Evolutionary conservation across 768 basidiomycete genomes (phyloP).

Genomic region (Floccularia luteovirens): DNA sequence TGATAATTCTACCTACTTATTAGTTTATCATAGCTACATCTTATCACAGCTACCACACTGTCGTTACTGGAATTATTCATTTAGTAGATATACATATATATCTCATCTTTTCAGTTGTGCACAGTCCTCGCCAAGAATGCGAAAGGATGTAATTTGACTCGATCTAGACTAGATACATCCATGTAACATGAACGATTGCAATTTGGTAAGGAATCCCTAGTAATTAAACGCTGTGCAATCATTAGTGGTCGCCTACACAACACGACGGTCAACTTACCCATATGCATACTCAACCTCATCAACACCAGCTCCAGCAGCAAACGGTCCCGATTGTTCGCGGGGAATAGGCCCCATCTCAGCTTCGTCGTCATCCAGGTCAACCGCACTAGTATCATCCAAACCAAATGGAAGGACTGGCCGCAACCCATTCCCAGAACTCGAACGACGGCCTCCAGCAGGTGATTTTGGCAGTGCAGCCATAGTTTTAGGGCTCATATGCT

Average conservation of each 20-base stretch:
- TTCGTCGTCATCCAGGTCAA: constrained; percentile 66
- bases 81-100: too few species aligned
- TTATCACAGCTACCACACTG: too few species aligned
- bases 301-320: constrained; percentile 74
- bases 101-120: too few species aligned
- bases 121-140: too few species aligned
- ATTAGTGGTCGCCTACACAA: too few species aligned
- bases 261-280: constrained; percentile 43
- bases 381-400: constrained; percentile 67
- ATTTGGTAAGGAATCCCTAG: too few species aligned
- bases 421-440: constrained; percentile 77
- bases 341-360: constrained; percentile 70
- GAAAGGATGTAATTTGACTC: too few species aligned
- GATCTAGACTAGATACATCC: too few species aligned
- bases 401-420: constrained; percentile 73
- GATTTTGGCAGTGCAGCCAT: constrained; percentile 92
- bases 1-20: too few species aligned
- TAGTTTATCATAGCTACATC: too few species aligned
- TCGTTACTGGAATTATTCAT: neutral
- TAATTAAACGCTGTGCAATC: too few species aligned
- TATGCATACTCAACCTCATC: constrained; percentile 90
- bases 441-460: constrained; percentile 73
- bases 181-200: too few species aligned
- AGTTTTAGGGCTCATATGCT: constrained; percentile 97
- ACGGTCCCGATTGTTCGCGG: constrained; percentile 64